These are phyloP conservation scores for Chionographis japonica DNA, from an alignment of 106 monocot species.

Conservation along the genomic window DNA sequence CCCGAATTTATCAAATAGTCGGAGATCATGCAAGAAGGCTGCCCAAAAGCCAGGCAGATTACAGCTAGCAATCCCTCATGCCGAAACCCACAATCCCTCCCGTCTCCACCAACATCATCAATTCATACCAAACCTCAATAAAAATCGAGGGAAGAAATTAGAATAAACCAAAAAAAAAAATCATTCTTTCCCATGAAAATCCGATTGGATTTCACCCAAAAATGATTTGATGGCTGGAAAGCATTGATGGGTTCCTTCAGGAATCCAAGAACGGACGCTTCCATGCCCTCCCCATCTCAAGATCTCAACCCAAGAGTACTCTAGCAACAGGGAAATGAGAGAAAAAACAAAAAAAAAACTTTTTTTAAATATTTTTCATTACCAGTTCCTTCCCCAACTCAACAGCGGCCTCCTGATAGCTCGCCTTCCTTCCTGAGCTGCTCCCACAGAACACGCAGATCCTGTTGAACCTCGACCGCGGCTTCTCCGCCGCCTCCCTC, in stretches of 20 bases:
- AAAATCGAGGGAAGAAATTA: not conserved
- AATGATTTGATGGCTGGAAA: too few species aligned
- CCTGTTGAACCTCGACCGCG: slow-evolving; percentile 42
- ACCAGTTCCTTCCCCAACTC: slow-evolving; percentile 83
- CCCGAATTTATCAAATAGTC: too few species aligned
- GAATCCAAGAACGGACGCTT: too few species aligned
- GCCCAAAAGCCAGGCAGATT: slow-evolving; percentile 27
- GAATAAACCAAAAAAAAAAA: not conserved
- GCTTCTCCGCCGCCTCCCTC: slow-evolving; percentile 18
- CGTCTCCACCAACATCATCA: not conserved
- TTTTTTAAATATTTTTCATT: not conserved
- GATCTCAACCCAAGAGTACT: not conserved
- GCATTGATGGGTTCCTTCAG: too few species aligned
- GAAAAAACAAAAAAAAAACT: not conserved
- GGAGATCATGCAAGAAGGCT: slow-evolving; percentile 57
- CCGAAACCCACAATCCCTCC: slow-evolving; percentile 8
- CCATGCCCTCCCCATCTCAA: too few species aligned
- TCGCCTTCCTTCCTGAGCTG: slow-evolving; percentile 50
- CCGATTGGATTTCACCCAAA: not conserved
- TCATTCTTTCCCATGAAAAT: not conserved
- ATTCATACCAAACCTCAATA: not conserved
- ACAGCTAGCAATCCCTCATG: slow-evolving; percentile 51
- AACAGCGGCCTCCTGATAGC: slow-evolving; percentile 69
- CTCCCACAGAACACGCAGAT: slow-evolving; percentile 86
- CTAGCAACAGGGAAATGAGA: not conserved